Base-by-base conservation (phyloP, 768 basidiomycete species). In the Roridomyces roridus region DNA sequence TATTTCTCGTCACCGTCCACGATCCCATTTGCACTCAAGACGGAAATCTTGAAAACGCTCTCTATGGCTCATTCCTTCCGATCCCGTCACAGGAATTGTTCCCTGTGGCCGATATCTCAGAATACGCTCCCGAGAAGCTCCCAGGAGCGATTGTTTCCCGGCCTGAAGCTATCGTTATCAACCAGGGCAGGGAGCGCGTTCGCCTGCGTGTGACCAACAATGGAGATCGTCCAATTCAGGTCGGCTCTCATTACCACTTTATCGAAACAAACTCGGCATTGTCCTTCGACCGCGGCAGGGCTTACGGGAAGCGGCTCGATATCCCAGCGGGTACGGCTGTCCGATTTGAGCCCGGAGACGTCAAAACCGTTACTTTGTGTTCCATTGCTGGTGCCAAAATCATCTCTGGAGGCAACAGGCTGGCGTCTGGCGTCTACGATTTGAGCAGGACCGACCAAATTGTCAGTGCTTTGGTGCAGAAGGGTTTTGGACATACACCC, bases 1-100 rank as follows among this genome's bases (percentile, higher is more conserved):
- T 94, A 0, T 99, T 98, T 75, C 83, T 99, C n/a, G 96, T 98
- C 34, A 96, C 96, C 0, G 93, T 98, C 1, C 96, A 98, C 67
- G 90, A 96, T 65, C 96, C 97, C 18, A 88, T 99, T 59, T 93
- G 89, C 69, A 88, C 93, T 0, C 87, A 93, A 55, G 73, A 82
- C 36, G 94, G 94, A 0, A 76, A 96, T 67, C 75, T 98, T 18
- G 75, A 75, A 5, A 84, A 87, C n/a, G 96, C 96, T 0, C 80
- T 99, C n/a, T 94, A 94, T 59, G 94, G 95, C 10, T 96, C 94
- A 0, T 98, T 98, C 76, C 77, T 98, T 0, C 96, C 96, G 4
- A 69, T 89, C 3, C 96, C 96, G 0, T 69, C 82, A 0, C 70
- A 82, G 11, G 77, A 83, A 54, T 55, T 76, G 2, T 99, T 98